Evolutionary conservation across 768 basidiomycete species (phyloP).

Genomic region (Tulasnella sp.): DNA sequence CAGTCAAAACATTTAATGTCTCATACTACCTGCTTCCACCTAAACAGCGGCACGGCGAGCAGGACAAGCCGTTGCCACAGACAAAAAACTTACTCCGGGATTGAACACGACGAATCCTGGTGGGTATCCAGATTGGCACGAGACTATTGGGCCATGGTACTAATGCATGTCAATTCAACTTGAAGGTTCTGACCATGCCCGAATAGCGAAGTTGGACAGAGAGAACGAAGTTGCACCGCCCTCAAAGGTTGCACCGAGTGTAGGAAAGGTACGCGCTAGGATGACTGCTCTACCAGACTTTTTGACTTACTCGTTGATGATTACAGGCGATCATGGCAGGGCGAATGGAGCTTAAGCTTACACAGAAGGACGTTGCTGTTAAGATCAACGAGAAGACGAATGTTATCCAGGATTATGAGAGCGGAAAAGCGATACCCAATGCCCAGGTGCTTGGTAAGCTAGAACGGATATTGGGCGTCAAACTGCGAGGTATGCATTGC

Average conservation of each 20-base stretch:
- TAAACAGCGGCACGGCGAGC: conserved; percentile 47
- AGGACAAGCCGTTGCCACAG: conserved; percentile 69
- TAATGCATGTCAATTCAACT: not conserved
- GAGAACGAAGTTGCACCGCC: conserved; percentile 95
- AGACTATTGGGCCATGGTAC: not conserved
- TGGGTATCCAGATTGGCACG: conserved; percentile 26
- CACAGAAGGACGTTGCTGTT: conserved; percentile 87
- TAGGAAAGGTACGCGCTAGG: conserved; percentile 49
- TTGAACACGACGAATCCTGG: conserved; percentile 69
- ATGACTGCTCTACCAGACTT: not conserved
- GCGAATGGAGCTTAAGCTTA: conserved; percentile 63
- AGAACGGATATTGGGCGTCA: conserved; percentile 74
- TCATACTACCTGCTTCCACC: no score
- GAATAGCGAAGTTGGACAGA: conserved; percentile 85
- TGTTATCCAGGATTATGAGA: conserved; percentile 80
- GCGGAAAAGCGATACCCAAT: conserved; percentile 77
- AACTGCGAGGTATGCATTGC: conserved; percentile 64
- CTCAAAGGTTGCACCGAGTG: conserved; percentile 56
- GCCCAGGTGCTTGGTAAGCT: conserved; percentile 80
- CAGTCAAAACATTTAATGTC: no score
- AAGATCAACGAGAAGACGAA: conserved; percentile 91
- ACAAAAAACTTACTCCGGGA: conserved; percentile 62
- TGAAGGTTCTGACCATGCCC: conserved; percentile 56
- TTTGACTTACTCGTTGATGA: conserved; percentile 17
- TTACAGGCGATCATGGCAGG: conserved; percentile 68